phyloP scores from a whole-genome alignment of 2,329 filamentous ascomycete species.

The Diaporthe ampelina region DNA sequence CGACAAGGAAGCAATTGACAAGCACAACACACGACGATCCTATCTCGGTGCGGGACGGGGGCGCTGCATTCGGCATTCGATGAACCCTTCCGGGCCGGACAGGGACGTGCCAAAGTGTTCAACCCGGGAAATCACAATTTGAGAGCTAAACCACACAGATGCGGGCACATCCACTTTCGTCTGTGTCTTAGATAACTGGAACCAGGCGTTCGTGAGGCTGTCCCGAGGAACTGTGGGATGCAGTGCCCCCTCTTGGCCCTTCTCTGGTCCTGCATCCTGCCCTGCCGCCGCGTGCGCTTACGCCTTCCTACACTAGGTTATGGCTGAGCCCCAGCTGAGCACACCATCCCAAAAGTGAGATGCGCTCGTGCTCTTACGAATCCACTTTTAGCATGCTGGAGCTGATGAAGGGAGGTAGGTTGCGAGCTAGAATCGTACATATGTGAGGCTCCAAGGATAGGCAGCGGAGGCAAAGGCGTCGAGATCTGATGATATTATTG shows the following conservation, averaged over 20 bases:
- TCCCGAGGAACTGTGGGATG: not conserved
- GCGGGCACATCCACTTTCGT: no score
- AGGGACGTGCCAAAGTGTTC: not conserved
- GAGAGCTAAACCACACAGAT: no score
- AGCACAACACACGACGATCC: not conserved
- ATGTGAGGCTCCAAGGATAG: not conserved
- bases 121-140: no score
- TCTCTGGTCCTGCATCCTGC: slow-evolving; percentile 4
- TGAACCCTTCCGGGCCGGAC: not conserved
- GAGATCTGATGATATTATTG: not conserved
- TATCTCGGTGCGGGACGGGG: not conserved
- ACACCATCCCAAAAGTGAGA: not conserved
- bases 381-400: slow-evolving; percentile 15
- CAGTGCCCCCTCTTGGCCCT: slow-evolving; percentile 17
- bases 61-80: not conserved
- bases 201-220: not conserved
- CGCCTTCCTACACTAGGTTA: slow-evolving; percentile 11
- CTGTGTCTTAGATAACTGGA: no score
- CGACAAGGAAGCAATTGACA: not conserved
- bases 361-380: not conserved
- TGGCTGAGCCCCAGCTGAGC: slow-evolving; percentile 29
- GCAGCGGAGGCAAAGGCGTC: not conserved
- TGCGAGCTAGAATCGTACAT: not conserved
- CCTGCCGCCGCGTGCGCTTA: slow-evolving; percentile 21
- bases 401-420: not conserved